These are phyloP conservation scores for Rutstroemia sp. DNA, from an alignment of 2,329 filamentous ascomycete genomes.

Conservation along the genomic window DNA sequence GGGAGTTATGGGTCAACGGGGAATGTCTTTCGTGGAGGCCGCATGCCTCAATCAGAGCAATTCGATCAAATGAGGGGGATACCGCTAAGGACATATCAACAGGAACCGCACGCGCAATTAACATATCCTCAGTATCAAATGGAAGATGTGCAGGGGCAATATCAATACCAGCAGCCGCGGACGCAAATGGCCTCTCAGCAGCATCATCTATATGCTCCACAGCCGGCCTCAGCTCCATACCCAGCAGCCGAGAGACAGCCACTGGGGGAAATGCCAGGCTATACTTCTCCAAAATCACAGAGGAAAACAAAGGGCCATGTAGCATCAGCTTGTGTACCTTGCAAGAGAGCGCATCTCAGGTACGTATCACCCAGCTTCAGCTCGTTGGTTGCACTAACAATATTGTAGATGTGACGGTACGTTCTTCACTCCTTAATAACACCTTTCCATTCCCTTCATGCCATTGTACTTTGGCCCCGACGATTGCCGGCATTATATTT, in stretches of 20 bases:
- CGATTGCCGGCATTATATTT: background rate
- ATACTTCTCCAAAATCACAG: slow-evolving; percentile 51
- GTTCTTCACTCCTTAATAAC: slow-evolving; percentile 30
- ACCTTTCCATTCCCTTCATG: slow-evolving; percentile 11
- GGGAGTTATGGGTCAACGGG: slow-evolving; percentile 36
- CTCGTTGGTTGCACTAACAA: slow-evolving; percentile 27
- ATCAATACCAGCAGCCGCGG: slow-evolving; percentile 19
- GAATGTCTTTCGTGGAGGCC: slow-evolving; percentile 42
- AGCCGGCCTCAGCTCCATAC: slow-evolving; percentile 17
- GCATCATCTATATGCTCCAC: slow-evolving; percentile 18
- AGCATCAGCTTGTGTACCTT: slow-evolving; percentile 77
- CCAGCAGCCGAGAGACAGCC: slow-evolving; percentile 27
- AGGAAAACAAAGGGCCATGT: slow-evolving; percentile 74
- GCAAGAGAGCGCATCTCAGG: slow-evolving; percentile 75
- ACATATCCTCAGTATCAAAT: slow-evolving; percentile 21
- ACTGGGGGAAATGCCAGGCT: slow-evolving; percentile 39
- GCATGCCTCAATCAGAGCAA: slow-evolving; percentile 22
- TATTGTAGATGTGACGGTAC: slow-evolving; percentile 53
- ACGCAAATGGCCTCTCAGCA: slow-evolving; percentile 18
- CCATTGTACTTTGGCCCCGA: background rate
- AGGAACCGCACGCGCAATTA: slow-evolving; percentile 27
- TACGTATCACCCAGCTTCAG: slow-evolving; percentile 26
- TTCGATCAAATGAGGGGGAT: slow-evolving; percentile 21
- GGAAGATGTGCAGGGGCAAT: slow-evolving; percentile 19
- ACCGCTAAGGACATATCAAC: slow-evolving; percentile 33